Evolutionary conservation across 805 yeast species (phyloP), one percentile per base, ranked within the genome.

Genomic region (Saturnispora diversa): DNA sequence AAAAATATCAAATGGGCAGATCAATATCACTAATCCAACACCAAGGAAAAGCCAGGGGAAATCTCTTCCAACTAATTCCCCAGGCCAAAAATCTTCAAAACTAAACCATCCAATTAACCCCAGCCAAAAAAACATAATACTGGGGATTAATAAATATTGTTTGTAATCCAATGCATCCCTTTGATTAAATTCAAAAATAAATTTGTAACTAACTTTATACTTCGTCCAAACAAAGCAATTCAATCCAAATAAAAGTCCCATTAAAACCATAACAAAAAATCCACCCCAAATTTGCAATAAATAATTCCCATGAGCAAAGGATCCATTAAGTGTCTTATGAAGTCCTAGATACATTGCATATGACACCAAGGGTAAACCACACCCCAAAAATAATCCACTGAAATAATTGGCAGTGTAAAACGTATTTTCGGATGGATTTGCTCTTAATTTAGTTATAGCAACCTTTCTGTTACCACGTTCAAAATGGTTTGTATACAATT

Each of bases 261-360:
- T 70, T n/a, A 88, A 48, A 24, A 70, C 64, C 5, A 80, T 57
- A 44, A 87, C 52, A 49, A 86, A 72, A 58, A 86, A 87, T 1
- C 97, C 97, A 7, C 81, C 97, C 95, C 96, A 92, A 3, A 92
- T 69, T 52, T 94, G 97, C 30, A 90, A 59, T 42, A 90, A 53
- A 44, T 63, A 79, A 32, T 59, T 63, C 0, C 80, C 83, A 45
- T 80, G 82, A 0, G 75, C 74, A 3, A 75, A 55, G 1, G 55
- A 56, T 0, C 69, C 65, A 4, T 43, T 45, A 1, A 64, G 11
- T 0, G 69, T 65, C 13, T 64, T 58, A 11, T 60, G 54, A 1
- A 68, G 46, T 19, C 70, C 70, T 15, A 55, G 42, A 9, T 80
- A 59, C 2, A 85, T 42, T 0, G 83, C 80, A 41, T 77, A 70